Evolutionary conservation across 345 rosid genomes (phyloP).

Genomic region (Populus simonii): DNA sequence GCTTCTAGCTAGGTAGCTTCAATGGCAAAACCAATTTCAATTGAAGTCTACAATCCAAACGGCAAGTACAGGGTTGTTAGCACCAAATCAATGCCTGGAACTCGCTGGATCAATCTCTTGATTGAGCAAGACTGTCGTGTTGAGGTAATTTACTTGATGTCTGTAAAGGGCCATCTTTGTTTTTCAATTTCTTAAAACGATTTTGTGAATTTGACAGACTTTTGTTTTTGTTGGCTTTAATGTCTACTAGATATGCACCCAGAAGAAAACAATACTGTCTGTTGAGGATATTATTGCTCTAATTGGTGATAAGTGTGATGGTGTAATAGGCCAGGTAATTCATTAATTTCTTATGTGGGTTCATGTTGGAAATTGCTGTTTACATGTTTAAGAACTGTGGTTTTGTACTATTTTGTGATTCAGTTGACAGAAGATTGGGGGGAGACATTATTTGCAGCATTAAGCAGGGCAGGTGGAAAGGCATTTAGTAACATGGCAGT

Average conservation of each 20-base stretch:
- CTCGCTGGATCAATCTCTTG: constrained; percentile 97
- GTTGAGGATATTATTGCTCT: constrained; percentile 84
- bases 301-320: constrained; percentile 87
- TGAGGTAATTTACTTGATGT: constrained; percentile 48
- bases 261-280: constrained; percentile 90
- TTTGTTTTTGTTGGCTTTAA: not conserved
- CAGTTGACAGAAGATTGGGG: constrained; percentile 98
- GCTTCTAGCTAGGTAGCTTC: constrained; percentile 3
- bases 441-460: constrained; percentile 79
- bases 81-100: constrained; percentile 96
- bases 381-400: not conserved
- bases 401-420: constrained; percentile 14
- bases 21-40: constrained; percentile 88
- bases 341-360: not conserved
- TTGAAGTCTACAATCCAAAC: constrained; percentile 89
- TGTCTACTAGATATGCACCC: constrained; percentile 64
- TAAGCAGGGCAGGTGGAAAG: constrained; percentile 89
- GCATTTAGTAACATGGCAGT: constrained; percentile 99
- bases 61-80: constrained; percentile 93
- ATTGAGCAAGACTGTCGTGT: constrained; percentile 84
- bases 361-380: not conserved
- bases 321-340: constrained; percentile 90
- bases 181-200: not conserved
- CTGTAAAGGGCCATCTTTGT: not conserved
- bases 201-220: not conserved